Evolutionary conservation across 2,329 filamentous ascomycete species (phyloP).

Genomic region (Anisogramma anomala): DNA sequence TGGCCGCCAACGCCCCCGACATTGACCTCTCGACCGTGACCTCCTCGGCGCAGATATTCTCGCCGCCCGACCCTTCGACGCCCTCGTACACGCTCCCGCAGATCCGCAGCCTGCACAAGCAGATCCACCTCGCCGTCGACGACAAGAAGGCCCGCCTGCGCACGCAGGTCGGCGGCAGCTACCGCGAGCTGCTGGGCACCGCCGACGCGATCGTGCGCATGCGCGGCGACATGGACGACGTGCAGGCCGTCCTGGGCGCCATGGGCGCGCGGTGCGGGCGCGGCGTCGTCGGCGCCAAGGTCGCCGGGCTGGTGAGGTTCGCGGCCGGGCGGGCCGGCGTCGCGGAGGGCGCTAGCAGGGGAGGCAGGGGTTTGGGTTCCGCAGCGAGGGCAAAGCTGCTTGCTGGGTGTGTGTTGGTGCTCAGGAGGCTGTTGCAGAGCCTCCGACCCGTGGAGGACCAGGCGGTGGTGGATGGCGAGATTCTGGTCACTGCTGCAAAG

Average conservation of each 20-base stretch:
- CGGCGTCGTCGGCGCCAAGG: slow-evolving; percentile 55
- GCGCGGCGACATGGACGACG: slow-evolving; percentile 63
- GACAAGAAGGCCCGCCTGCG: slow-evolving; percentile 52
- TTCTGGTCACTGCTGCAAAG: slow-evolving; percentile 52
- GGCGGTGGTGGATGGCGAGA: slow-evolving; percentile 30
- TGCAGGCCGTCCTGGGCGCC: slow-evolving; percentile 58
- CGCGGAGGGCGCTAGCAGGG: slow-evolving; percentile 20
- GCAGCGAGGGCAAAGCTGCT: slow-evolving; percentile 38
- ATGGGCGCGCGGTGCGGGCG: slow-evolving; percentile 73
- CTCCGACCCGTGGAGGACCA: slow-evolving; percentile 19
- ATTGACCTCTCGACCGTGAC: slow-evolving; percentile 36
- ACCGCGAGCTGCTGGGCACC: slow-evolving; percentile 81
- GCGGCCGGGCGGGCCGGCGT: slow-evolving; percentile 19
- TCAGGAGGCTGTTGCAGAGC: slow-evolving; percentile 37
- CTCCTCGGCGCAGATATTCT: slow-evolving; percentile 44
- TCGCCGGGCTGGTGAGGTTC: slow-evolving; percentile 42
- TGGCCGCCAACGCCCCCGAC: slow-evolving; percentile 32
- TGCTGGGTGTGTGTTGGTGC: slow-evolving; percentile 38
- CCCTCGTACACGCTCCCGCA: slow-evolving; percentile 45
- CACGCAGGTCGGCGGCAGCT: slow-evolving; percentile 55
- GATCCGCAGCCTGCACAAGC: slow-evolving; percentile 51
- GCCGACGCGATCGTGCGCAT: slow-evolving; percentile 91
- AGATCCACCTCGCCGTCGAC: slow-evolving; percentile 46
- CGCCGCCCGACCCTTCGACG: slow-evolving; percentile 21
- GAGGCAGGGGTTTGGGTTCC: slow-evolving; percentile 18